A percentile compares a stretch with the other conserved stretches of the same genome.
phyloP scores from a whole-genome alignment of 2,329 filamentous ascomycete species.

The Diaporthe citrichinensis region DNA sequence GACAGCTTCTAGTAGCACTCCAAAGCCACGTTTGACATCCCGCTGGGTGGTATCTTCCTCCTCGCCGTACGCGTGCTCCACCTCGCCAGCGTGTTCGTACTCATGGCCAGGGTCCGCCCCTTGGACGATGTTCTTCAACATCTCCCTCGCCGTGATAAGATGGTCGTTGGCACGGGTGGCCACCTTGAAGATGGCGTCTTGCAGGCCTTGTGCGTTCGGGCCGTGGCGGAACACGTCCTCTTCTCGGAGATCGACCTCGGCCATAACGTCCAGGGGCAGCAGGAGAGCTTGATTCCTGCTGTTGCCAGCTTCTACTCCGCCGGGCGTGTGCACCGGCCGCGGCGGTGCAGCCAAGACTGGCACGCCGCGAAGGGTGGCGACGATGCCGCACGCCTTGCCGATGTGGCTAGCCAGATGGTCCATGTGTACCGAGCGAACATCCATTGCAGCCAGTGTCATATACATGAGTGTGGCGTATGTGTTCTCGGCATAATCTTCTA shows the following conservation, averaged over 20 bases:
- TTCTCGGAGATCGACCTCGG: slow-evolving; percentile 82
- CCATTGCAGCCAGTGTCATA: slow-evolving; percentile 83
- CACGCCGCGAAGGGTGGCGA: slow-evolving; percentile 86
- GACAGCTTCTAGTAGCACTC: slow-evolving; percentile 84
- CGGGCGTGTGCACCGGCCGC: slow-evolving; percentile 61
- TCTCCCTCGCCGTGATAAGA: slow-evolving; percentile 91
- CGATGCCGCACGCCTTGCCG: slow-evolving; percentile 92
- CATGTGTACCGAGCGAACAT: slow-evolving; percentile 84
- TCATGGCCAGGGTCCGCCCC: slow-evolving; percentile 85
- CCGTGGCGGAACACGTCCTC: slow-evolving; percentile 91
- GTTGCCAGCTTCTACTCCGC: slow-evolving; percentile 53
- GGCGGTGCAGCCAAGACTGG: slow-evolving; percentile 88
- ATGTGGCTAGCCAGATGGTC: slow-evolving; percentile 97
- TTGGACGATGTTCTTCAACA: slow-evolving; percentile 84
- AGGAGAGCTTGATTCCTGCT: slow-evolving; percentile 71
- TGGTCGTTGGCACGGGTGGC: slow-evolving; percentile 97
- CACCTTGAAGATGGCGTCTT: slow-evolving; percentile 91
- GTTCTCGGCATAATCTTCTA: slow-evolving; percentile 93
- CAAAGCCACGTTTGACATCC: slow-evolving; percentile 75
- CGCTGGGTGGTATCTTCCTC: slow-evolving; percentile 54
- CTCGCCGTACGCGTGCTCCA: slow-evolving; percentile 69
- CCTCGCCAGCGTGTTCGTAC: slow-evolving; percentile 88
- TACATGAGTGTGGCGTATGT: slow-evolving; percentile 96
- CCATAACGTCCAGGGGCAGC: slow-evolving; percentile 91
- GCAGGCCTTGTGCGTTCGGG: slow-evolving; percentile 81